Conservation (phyloP, 2,329 filamentous ascomycete species). For the Colletotrichum navitas region DNA sequence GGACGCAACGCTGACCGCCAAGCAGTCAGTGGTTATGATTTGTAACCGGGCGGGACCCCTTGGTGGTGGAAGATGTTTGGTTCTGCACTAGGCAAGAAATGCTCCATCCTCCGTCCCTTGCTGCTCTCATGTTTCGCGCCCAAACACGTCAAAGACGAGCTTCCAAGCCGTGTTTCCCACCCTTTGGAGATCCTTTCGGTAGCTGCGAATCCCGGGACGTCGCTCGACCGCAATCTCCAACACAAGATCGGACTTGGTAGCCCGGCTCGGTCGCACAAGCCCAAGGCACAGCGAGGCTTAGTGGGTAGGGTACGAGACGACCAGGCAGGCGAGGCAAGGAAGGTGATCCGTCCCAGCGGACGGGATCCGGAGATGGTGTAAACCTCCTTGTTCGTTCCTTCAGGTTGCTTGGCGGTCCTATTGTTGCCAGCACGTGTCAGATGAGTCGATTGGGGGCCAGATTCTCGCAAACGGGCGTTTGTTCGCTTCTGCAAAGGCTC, state of each 20-base stretch:
- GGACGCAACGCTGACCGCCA: slow-evolving; percentile 8
- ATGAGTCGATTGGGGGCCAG: slow-evolving; percentile 6
- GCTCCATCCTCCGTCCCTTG: slow-evolving; percentile 26
- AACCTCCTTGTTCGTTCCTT: slow-evolving; percentile 2
- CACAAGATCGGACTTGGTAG: background rate
- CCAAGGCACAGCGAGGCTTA: background rate
- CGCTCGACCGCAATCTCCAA: slow-evolving; percentile 25
- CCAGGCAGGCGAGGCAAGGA: background rate
- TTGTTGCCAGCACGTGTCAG: slow-evolving; percentile 7
- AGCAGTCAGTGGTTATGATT: background rate
- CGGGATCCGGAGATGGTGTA: slow-evolving; percentile 10
- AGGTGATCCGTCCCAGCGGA: background rate
- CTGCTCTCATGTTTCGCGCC: slow-evolving; percentile 18
- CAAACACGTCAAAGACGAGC: slow-evolving; percentile 11
- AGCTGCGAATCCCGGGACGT: slow-evolving; percentile 2
- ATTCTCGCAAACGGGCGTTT: background rate
- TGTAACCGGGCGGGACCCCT: background rate
- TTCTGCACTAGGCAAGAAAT: slow-evolving; percentile 15
- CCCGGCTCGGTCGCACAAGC: background rate
- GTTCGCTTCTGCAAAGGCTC: background rate
- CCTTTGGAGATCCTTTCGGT: background rate
- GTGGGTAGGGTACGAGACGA: background rate
- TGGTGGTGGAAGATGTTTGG: background rate
- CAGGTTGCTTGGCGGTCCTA: slow-evolving; percentile 13
- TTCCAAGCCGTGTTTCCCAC: slow-evolving; percentile 5